Evolutionary conservation across 805 yeast species (phyloP).

Genomic region (Cyberlindnera maritima): DNA sequence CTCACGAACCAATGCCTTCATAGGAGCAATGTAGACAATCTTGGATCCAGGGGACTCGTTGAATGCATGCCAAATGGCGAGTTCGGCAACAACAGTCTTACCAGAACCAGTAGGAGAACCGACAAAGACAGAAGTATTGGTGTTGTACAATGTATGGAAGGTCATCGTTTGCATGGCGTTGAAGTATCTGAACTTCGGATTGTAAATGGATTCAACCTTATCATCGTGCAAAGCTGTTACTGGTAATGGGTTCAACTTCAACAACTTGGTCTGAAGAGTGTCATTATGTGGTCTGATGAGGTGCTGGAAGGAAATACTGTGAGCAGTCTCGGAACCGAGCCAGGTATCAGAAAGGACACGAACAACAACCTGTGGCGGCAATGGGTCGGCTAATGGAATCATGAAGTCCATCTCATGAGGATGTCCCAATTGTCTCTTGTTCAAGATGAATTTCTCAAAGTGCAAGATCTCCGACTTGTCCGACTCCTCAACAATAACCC

Average conservation of each 20-base stretch:
- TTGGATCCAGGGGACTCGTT: slow-evolving; percentile 83
- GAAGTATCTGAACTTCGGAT: slow-evolving; percentile 71
- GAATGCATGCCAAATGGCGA: slow-evolving; percentile 97
- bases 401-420: slow-evolving; percentile 82
- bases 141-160: slow-evolving; percentile 83
- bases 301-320: slow-evolving; percentile 84
- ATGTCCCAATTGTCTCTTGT: slow-evolving; percentile 49
- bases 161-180: slow-evolving; percentile 99
- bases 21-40: slow-evolving; percentile 88
- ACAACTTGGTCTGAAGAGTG: slow-evolving; percentile 76
- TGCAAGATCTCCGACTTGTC: slow-evolving; percentile 72
- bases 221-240: slow-evolving; percentile 71
- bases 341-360: slow-evolving; percentile 81
- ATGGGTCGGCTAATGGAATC: slow-evolving; percentile 85
- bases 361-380: slow-evolving; percentile 85
- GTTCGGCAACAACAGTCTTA: slow-evolving; percentile 93
- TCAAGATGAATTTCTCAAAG: slow-evolving; percentile 74
- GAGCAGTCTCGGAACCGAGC: slow-evolving; percentile 80
- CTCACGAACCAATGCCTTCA: slow-evolving; percentile 94
- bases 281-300: slow-evolving; percentile 86
- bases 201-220: slow-evolving; percentile 66
- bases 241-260: slow-evolving; percentile 84
- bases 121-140: slow-evolving; percentile 76
- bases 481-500: slow-evolving; percentile 91
- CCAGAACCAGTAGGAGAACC: slow-evolving; percentile 99